These are phyloP conservation scores for Camellia lanceoleosa DNA, from an alignment of 148 eudicot species.

Conservation along the genomic window DNA sequence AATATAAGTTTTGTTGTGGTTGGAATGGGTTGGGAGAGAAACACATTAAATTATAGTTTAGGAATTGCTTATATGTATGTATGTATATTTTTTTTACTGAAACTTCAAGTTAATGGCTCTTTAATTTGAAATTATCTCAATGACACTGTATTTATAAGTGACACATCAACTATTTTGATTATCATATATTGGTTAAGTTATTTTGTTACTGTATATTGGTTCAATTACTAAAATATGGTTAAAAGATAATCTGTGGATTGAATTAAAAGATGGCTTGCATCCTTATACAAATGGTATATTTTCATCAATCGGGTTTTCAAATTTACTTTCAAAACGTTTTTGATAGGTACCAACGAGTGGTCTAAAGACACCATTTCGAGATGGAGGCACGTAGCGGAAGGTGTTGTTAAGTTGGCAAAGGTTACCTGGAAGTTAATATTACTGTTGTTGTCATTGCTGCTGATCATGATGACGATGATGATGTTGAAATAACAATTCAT, in stretches of 20 bases:
- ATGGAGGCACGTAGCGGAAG: constrained; percentile 92
- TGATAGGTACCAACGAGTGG: constrained; percentile 83
- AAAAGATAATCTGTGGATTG: not conserved
- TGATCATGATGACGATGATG: not conserved
- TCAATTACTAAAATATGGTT: not conserved
- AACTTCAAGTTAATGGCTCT: not conserved
- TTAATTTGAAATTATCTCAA: not conserved
- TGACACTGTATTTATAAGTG: not conserved
- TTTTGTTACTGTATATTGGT: not conserved
- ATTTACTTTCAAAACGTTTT: constrained; percentile 19
- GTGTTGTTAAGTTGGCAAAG: constrained; percentile 78
- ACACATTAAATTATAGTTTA: not conserved
- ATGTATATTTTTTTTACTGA: not conserved
- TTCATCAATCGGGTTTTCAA: not conserved
- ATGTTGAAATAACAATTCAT: not conserved
- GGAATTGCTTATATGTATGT: not conserved
- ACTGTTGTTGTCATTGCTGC: not conserved
- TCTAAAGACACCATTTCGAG: constrained; percentile 93
- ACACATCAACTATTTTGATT: not conserved
- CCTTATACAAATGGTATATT: not conserved
- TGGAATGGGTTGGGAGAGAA: not conserved
- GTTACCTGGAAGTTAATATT: constrained; percentile 34
- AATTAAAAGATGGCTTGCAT: not conserved
- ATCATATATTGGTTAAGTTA: not conserved
- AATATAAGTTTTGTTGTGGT: not conserved